Evolutionary conservation across 768 basidiomycete species (phyloP).

Genomic region (Russula emetica): DNA sequence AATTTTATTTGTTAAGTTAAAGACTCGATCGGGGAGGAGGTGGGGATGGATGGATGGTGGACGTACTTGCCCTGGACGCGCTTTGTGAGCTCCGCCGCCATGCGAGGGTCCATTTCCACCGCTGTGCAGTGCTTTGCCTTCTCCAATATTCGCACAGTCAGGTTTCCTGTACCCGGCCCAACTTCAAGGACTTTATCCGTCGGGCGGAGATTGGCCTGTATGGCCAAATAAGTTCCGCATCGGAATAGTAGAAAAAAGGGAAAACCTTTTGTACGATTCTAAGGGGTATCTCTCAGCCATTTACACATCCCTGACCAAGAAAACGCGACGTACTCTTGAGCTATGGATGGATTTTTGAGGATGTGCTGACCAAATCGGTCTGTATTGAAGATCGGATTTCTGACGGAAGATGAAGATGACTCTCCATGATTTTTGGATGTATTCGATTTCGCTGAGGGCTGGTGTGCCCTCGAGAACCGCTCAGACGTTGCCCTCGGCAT

Average conservation of each 20-base stretch:
- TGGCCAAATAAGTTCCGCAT: neutral
- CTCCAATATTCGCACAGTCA: conserved; percentile 90
- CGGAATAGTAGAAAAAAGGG: neutral
- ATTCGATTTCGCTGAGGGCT: conserved; percentile 52
- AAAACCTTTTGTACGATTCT: conserved; percentile 62
- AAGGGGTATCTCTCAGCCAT: conserved; percentile 23
- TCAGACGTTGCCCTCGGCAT: conserved; percentile 23
- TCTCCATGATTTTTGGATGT: conserved; percentile 44
- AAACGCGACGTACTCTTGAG: conserved; percentile 65
- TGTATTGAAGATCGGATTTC: conserved; percentile 93
- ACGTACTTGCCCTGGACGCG: conserved; percentile 97
- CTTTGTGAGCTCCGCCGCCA: conserved; percentile 97
- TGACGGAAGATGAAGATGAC: conserved; percentile 41
- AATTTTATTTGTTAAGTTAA: neutral
- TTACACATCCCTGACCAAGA: neutral
- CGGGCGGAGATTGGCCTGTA: conserved; percentile 82
- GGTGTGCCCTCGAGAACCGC: conserved; percentile 49
- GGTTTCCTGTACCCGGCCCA: conserved; percentile 95
- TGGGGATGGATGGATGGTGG: neutral
- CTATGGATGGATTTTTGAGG: conserved; percentile 87
- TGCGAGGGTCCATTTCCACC: conserved; percentile 96
- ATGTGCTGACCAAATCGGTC: conserved; percentile 97
- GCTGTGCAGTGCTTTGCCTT: conserved; percentile 91
- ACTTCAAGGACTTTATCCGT: conserved; percentile 97
- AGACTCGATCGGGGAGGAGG: neutral